phyloP scores from a whole-genome alignment of 2,329 filamentous ascomycete genomes.

The Hysterium pulicare region DNA sequence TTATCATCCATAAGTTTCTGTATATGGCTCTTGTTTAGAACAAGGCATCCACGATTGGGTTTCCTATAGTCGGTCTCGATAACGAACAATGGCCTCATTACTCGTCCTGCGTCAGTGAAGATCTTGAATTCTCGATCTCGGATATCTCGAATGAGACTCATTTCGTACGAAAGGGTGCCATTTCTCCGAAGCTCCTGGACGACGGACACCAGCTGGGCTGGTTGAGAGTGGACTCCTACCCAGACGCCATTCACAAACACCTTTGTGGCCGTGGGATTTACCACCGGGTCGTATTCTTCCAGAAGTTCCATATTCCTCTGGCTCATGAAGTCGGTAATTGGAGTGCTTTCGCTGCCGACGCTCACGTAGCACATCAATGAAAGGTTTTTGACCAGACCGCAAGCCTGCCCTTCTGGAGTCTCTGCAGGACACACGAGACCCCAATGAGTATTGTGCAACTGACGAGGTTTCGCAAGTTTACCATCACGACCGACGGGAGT shows the following conservation, averaged over 20 bases:
- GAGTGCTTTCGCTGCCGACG: constrained; percentile 85
- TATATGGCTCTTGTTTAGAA: constrained; percentile 82
- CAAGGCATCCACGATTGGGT: constrained; percentile 70
- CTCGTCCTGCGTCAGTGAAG: constrained; percentile 93
- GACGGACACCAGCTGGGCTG: constrained; percentile 75
- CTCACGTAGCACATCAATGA: constrained; percentile 98
- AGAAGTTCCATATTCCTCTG: constrained; percentile 93
- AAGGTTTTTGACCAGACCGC: constrained; percentile 95
- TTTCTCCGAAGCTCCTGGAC: constrained; percentile 75
- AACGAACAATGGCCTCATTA: constrained; percentile 90
- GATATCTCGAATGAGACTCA: constrained; percentile 93
- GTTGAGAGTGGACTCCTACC: constrained; percentile 92
- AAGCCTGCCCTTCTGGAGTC: constrained; percentile 96
- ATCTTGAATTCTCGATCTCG: constrained; percentile 98
- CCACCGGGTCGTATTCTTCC: constrained; percentile 71
- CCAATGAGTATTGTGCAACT: constrained; percentile 99
- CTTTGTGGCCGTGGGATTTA: constrained; percentile 88
- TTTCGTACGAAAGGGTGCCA: constrained; percentile 83
- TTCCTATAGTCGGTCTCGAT: constrained; percentile 81
- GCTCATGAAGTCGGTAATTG: constrained; percentile 93
- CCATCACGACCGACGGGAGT: constrained; percentile 97
- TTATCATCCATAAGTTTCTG: constrained; percentile 71
- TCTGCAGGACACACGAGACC: constrained; percentile 95
- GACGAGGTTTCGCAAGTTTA: constrained; percentile 95
- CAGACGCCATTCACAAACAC: constrained; percentile 97